Evolutionary conservation across 495 filamentous ascomycete species (phyloP).

Genomic region (Podospora pseudoanserina): DNA sequence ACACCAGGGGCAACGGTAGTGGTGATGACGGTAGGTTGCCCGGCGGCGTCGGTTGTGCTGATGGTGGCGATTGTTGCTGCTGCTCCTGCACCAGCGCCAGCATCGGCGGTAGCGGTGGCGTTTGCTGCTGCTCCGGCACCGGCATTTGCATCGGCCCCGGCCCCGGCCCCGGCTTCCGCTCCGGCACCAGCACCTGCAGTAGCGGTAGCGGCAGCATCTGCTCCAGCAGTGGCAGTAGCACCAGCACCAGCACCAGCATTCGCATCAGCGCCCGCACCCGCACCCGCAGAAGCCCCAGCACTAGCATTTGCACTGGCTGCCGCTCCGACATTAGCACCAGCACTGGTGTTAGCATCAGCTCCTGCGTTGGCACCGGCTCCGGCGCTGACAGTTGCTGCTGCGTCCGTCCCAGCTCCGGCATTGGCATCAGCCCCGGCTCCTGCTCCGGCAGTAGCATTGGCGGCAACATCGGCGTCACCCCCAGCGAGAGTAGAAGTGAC

Average conservation of each 20-base stretch:
- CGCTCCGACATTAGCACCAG: not conserved
- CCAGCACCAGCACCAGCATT: not conserved
- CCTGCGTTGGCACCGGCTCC: not conserved
- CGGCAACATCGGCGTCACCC: not conserved
- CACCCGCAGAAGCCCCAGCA: not conserved
- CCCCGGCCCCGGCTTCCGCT: not conserved
- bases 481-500: not conserved
- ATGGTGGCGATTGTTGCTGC: slow-evolving; percentile 1
- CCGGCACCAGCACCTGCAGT: not conserved
- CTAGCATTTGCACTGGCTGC: not conserved
- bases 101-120: not conserved
- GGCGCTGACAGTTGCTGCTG: not conserved
- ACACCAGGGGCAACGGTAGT: slow-evolving; percentile 11
- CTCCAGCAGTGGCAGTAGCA: slow-evolving; percentile 2
- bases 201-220: not conserved
- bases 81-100: not conserved
- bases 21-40: slow-evolving; percentile 3
- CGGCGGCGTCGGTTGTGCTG: slow-evolving; percentile 12
- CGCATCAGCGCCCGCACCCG: not conserved
- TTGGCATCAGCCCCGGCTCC: slow-evolving; percentile 3
- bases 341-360: not conserved
- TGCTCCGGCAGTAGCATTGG: not conserved
- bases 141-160: not conserved
- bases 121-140: not conserved
- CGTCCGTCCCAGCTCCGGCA: not conserved